phyloP scores from a whole-genome alignment of 202 grass and related monocot genomes.

The Saccharum hybrid region DNA sequence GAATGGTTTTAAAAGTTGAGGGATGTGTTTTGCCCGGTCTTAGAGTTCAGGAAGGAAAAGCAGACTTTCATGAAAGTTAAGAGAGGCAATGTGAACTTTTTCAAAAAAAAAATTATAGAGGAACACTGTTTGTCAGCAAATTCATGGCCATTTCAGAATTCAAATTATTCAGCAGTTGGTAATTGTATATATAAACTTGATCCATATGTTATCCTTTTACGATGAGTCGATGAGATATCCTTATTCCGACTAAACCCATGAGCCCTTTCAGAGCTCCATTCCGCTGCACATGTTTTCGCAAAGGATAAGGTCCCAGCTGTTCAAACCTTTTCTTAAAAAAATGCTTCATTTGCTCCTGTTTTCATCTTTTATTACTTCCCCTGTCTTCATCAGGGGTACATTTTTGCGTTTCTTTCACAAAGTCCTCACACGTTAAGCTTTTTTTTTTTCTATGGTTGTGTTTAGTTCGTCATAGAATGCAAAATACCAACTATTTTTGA shows the following conservation, averaged over 20 bases:
- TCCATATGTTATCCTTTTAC: background rate
- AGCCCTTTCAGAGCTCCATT: background rate
- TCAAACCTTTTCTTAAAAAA: background rate
- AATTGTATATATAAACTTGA: background rate
- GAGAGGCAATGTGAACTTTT: too few species aligned
- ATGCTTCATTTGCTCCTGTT: background rate
- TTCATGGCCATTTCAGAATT: background rate
- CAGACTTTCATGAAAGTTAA: too few species aligned
- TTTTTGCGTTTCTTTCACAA: background rate
- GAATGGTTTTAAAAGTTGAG: too few species aligned
- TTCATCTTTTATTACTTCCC: background rate
- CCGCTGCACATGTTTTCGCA: background rate
- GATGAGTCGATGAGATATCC: too few species aligned
- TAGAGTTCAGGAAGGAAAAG: too few species aligned
- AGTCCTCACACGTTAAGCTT: background rate
- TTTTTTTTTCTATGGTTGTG: too few species aligned
- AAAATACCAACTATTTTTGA: too few species aligned
- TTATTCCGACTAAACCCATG: too few species aligned
- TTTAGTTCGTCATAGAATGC: too few species aligned
- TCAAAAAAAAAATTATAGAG: too few species aligned
- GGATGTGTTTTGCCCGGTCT: too few species aligned
- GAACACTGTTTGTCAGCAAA: background rate
- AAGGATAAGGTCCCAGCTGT: background rate
- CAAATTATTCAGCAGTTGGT: background rate
- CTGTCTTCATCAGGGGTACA: background rate